Percentiles rank a stretch among this genome's conserved stretches.
Conservation (phyloP, 176 grass and related monocot genomes). For the Triticum dicoccoides region DNA sequence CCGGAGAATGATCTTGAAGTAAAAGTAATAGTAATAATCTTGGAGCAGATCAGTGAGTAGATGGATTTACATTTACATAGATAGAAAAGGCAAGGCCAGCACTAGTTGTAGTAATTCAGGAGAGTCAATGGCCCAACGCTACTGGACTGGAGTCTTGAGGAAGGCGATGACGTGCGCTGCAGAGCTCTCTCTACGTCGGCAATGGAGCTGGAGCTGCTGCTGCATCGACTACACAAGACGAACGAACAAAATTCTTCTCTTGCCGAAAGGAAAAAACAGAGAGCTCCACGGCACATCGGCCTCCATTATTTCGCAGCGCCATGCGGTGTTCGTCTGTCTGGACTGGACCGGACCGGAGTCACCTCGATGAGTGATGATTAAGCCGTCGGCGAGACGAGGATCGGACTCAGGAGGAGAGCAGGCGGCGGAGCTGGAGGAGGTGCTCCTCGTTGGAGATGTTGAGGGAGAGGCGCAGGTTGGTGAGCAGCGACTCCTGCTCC, state of each 20-base stretch:
- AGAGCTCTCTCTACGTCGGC: background rate
- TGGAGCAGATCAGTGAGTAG: background rate
- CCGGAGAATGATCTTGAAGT: background rate
- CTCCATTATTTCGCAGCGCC: background rate
- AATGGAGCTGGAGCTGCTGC: too few species aligned
- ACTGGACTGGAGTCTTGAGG: background rate
- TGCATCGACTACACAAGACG: background rate
- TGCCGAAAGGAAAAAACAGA: background rate
- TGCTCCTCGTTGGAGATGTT: constrained; percentile 83
- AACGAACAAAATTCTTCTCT: background rate
- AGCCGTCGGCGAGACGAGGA: too few species aligned
- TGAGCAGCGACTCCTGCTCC: constrained; percentile 80
- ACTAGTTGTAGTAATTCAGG: background rate
- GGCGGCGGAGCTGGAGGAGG: constrained; percentile 55
- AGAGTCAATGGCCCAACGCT: background rate
- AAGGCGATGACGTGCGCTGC: background rate
- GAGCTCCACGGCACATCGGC: background rate
- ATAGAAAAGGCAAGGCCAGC: background rate
- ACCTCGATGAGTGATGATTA: background rate
- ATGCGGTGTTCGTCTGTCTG: background rate
- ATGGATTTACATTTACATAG: background rate
- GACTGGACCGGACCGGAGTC: background rate
- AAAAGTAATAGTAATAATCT: background rate
- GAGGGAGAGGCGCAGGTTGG: constrained; percentile 73
- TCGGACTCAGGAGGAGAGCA: constrained; percentile 39